Evolutionary conservation across 768 basidiomycete genomes (phyloP), one percentile per base, ranked within the genome.

Genomic region (Lentinula guzmanii): DNA sequence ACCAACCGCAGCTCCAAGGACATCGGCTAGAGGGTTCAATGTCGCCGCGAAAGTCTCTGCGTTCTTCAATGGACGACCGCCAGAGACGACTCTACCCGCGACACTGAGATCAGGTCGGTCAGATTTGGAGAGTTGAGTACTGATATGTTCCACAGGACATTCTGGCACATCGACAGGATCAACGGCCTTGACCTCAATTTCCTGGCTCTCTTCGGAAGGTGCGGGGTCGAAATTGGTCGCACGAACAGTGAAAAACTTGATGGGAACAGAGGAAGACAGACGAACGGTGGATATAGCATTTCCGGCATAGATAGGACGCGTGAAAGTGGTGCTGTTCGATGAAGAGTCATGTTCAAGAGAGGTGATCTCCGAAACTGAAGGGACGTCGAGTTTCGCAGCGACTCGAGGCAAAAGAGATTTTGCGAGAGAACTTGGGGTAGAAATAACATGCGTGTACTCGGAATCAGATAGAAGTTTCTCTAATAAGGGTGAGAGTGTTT

Each of bases 171-270:
- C 77, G 1, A 92, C 82, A 8, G 90, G 79, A 52, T 89, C 85
- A 37, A 91, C 70, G 3, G 81, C 75, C 65, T 84, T 82, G 58
- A 83, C 82, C 65, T 86, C 80, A 24, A 83, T 89, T 33, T 84
- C 80, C 2, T 76, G 70, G 21, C 74, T 76, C 8, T 82, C 83
- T 41, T 86, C 81, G 1, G 70, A 72, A 21, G 74, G 72, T 5
- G 85, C 83, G 37, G 93, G 87, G 33, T 87, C 77, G 74, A 97
- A 98, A 9, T 94, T 92, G 1, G 95, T 96, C 15, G 89, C 85
- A 64, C 97, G 86, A 24, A 98, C 92, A 43, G 96, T 97, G 76
- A 98, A 93, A 72, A 99, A 86, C 73, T 98, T 98, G 77, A 95
- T 75, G 34, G 84, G 82, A 68, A 97, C 81, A 56, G 82, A 82